These are phyloP conservation scores for Coniochaeta prunicola DNA, from an alignment of 2,329 filamentous ascomycete species.

Conservation along the genomic window DNA sequence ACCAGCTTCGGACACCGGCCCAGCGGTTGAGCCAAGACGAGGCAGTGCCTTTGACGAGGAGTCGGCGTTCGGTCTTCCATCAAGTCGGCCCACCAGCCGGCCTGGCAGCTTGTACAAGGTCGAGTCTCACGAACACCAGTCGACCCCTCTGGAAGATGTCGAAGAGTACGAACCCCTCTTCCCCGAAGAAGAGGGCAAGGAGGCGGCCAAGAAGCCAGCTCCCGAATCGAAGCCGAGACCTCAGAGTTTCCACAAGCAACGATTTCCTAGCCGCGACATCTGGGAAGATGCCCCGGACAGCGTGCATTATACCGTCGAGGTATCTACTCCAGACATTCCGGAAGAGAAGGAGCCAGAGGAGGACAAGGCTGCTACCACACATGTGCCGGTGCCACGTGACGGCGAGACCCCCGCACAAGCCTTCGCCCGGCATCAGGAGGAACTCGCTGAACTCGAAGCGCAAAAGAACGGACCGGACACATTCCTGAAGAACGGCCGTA, in stretches of 20 bases:
- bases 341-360: constrained; percentile 21
- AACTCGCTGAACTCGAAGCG: constrained; percentile 52
- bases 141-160: constrained; percentile 76
- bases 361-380: constrained; percentile 10
- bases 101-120: constrained; percentile 56
- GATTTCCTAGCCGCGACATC: constrained; percentile 89
- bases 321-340: constrained; percentile 66
- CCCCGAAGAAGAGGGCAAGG: constrained; percentile 60
- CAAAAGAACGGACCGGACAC: constrained; percentile 32
- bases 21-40: constrained; percentile 72
- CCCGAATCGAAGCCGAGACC: constrained; percentile 32
- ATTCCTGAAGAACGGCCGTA: constrained; percentile 42
- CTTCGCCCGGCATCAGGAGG: constrained; percentile 60
- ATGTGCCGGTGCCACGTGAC: constrained; percentile 24
- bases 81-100: constrained; percentile 44
- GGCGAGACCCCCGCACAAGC: constrained; percentile 53
- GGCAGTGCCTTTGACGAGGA: constrained; percentile 46
- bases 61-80: neutral
- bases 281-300: constrained; percentile 96
- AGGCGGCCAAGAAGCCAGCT: constrained; percentile 24
- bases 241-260: constrained; percentile 50
- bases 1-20: constrained; percentile 59
- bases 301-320: constrained; percentile 69
- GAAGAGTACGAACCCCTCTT: constrained; percentile 95
- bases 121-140: constrained; percentile 45